Percentiles rank a stretch among this genome's conserved stretches.
These are phyloP conservation scores for Penicillium nordicum DNA, from an alignment of 2,329 filamentous ascomycete species.

Conservation along the genomic window DNA sequence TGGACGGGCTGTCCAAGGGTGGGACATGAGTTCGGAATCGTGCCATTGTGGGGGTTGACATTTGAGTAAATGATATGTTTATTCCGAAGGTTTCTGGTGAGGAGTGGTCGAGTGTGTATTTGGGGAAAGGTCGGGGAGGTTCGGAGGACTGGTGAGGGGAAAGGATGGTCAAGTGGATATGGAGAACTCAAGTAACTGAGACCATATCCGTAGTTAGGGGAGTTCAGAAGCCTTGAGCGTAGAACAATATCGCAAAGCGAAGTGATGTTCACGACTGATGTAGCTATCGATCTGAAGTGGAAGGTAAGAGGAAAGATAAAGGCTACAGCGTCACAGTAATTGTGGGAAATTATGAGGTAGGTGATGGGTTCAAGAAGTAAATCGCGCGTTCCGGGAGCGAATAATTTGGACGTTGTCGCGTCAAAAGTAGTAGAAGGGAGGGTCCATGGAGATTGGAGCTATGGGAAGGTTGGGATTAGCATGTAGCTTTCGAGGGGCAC, in stretches of 20 bases:
- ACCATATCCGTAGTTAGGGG: background rate
- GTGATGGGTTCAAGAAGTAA: background rate
- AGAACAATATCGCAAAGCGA: background rate
- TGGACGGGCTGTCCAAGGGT: slow-evolving; percentile 39
- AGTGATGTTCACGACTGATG: background rate
- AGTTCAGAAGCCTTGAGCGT: background rate
- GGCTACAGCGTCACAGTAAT: background rate
- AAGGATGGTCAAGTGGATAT: background rate
- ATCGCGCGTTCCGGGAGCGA: background rate
- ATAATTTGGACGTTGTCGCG: slow-evolving; percentile 5
- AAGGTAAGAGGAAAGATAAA: background rate
- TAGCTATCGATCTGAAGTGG: background rate
- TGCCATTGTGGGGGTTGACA: slow-evolving; percentile 23
- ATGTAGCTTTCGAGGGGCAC: slow-evolving; percentile 1
- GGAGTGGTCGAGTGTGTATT: background rate
- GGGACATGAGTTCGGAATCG: slow-evolving; percentile 27
- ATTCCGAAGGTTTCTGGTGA: too few species aligned
- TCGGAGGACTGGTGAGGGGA: background rate
- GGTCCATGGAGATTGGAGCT: slow-evolving; percentile 3
- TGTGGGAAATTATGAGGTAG: background rate
- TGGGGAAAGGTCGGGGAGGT: background rate
- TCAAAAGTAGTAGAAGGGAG: background rate
- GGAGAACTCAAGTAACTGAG: background rate
- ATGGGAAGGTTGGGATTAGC: background rate
- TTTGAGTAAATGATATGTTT: background rate